A percentile compares a stretch with the other conserved stretches of the same genome.
phyloP scores from a whole-genome alignment of 352 stramenopile species.

The Stramenopiles sp. region DNA sequence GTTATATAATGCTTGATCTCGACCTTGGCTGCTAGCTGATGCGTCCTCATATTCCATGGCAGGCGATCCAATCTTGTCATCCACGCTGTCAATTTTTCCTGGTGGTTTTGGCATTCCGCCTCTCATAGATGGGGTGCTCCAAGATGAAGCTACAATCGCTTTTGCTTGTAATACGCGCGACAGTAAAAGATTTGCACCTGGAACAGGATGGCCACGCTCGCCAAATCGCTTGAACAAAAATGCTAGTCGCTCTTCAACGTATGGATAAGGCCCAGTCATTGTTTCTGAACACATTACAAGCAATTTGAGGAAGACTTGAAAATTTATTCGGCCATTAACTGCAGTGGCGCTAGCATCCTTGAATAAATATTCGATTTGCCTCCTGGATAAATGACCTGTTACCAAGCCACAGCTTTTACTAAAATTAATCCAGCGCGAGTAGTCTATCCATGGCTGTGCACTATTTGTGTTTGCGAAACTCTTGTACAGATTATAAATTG shows the following conservation, averaged over 20 bases:
- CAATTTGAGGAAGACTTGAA: neutral
- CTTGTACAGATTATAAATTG: neutral
- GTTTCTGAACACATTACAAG: neutral
- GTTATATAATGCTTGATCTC: neutral
- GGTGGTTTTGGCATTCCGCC: too few species aligned
- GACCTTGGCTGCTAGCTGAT: neutral
- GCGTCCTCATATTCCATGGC: neutral
- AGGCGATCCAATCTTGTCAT: neutral
- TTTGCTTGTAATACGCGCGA: neutral
- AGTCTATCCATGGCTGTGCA: neutral
- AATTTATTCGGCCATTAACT: neutral
- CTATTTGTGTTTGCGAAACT: neutral
- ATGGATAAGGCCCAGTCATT: neutral
- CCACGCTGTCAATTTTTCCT: neutral
- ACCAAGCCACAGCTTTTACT: neutral
- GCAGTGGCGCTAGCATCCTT: neutral
- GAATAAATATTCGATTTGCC: neutral
- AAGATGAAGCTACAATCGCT: neutral
- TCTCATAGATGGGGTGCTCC: neutral
- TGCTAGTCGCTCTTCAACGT: neutral
- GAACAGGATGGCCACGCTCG: neutral
- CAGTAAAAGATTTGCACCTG: neutral
- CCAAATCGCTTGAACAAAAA: neutral
- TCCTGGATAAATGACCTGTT: neutral
- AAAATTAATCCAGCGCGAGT: neutral